phyloP scores from a whole-genome alignment of 495 filamentous ascomycete species.

The Pyrenula massariospora region DNA sequence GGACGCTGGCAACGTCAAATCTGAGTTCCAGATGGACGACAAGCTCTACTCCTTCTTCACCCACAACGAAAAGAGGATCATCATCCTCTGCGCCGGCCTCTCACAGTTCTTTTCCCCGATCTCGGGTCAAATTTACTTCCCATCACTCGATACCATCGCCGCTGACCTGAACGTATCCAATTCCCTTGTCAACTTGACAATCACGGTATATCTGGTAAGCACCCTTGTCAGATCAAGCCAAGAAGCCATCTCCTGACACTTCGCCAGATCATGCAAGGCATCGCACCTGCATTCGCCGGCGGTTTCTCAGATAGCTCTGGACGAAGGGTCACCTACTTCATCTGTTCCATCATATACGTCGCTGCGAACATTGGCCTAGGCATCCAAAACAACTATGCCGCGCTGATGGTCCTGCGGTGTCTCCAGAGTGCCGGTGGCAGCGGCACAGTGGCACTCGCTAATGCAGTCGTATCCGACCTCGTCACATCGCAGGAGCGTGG shows the following conservation, averaged over 20 bases:
- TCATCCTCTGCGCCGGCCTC: not conserved
- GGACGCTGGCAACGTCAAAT: not conserved
- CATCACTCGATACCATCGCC: constrained; percentile 23
- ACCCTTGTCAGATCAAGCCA: not conserved
- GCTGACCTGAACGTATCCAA: constrained; percentile 23
- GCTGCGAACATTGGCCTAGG: constrained; percentile 36
- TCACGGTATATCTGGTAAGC: constrained; percentile 31
- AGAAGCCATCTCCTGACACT: not conserved
- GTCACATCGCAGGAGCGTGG: constrained; percentile 31
- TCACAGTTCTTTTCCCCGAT: constrained; percentile 23
- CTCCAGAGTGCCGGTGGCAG: constrained; percentile 37
- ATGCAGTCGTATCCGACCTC: constrained; percentile 29
- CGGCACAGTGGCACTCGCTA: constrained; percentile 26
- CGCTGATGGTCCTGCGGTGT: constrained; percentile 35
- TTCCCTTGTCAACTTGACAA: constrained; percentile 29
- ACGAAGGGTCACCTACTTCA: constrained; percentile 31
- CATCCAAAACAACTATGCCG: constrained; percentile 27
- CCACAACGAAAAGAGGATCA: not conserved
- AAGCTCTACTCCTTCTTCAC: not conserved
- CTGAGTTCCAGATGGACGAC: not conserved
- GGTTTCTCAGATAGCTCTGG: constrained; percentile 35
- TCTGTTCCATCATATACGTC: constrained; percentile 30
- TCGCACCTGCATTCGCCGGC: constrained; percentile 35
- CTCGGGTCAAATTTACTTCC: constrained; percentile 32
- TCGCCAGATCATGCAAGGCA: constrained; percentile 33